phyloP scores from a whole-genome alignment of 352 stramenopile species.

The Pelagophyceae sp. region DNA sequence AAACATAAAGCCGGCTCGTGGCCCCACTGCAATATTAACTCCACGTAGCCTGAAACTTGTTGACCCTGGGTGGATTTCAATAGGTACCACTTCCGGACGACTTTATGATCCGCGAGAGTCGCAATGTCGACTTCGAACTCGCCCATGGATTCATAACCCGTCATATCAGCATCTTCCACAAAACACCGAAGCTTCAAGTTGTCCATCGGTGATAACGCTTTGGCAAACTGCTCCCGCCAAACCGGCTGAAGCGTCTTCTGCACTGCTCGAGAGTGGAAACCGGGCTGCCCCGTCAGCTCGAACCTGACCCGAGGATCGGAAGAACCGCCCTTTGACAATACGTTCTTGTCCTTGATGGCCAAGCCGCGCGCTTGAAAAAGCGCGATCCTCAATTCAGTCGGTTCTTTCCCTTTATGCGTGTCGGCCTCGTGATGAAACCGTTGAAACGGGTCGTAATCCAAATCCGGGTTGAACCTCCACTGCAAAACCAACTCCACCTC shows the following conservation, averaged over 20 bases:
- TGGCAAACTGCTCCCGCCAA: conserved; percentile 11
- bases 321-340: not conserved
- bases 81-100: not conserved
- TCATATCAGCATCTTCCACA: not conserved
- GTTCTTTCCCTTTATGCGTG: not conserved
- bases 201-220: not conserved
- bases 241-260: not conserved
- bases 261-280: not conserved
- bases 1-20: conserved; percentile 1
- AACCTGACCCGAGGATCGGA: not conserved
- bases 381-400: conserved; percentile 6
- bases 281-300: not conserved
- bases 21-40: not conserved
- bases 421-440: not conserved
- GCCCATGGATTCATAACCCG: not conserved
- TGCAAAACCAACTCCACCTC: conserved; percentile 12
- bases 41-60: not conserved
- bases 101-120: not conserved
- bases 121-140: not conserved
- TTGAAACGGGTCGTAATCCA: not conserved
- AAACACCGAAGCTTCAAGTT: not conserved
- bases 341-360: conserved; percentile 1
- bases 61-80: not conserved
- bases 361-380: not conserved
- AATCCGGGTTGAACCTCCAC: not conserved